These are phyloP conservation scores for Aspergillus candidus DNA, from an alignment of 2,329 filamentous ascomycete species.

Conservation along the genomic window DNA sequence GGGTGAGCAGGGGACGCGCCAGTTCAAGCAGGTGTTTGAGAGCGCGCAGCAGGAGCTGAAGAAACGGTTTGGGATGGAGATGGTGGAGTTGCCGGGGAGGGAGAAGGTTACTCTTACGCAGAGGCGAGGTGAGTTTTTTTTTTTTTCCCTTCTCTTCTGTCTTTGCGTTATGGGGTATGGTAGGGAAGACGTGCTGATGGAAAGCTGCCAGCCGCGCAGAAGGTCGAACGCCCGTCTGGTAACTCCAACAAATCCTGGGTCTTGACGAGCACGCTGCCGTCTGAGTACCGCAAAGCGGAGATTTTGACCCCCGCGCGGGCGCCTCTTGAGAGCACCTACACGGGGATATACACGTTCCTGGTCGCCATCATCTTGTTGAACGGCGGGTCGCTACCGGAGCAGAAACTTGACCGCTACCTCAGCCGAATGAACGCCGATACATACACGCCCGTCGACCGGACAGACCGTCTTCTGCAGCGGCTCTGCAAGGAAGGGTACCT, in stretches of 20 bases:
- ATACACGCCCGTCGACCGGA: constrained; percentile 68
- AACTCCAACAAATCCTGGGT: constrained; percentile 66
- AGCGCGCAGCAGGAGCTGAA: constrained; percentile 67
- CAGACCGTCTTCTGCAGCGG: constrained; percentile 65
- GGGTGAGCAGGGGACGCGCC: constrained; percentile 57
- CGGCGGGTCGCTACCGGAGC: constrained; percentile 68
- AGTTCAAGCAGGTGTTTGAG: constrained; percentile 72
- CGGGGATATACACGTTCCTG: constrained; percentile 72
- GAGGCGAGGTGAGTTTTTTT: constrained; percentile 56
- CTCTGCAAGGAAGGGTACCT: constrained; percentile 82
- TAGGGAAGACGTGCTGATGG: background rate
- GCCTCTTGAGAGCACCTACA: constrained; percentile 71
- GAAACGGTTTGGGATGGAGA: constrained; percentile 80
- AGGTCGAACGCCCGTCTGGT: constrained; percentile 35
- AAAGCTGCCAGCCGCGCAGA: constrained; percentile 51
- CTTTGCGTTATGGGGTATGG: background rate
- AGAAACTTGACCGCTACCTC: constrained; percentile 71
- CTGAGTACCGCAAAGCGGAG: constrained; percentile 56
- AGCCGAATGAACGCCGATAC: constrained; percentile 67
- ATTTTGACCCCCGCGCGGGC: constrained; percentile 65
- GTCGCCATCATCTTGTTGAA: constrained; percentile 69
- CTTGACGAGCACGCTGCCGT: constrained; percentile 66
- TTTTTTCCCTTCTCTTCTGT: constrained; percentile 2
- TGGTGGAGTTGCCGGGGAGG: constrained; percentile 72
- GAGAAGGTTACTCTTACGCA: constrained; percentile 79